Percentiles rank a stretch among this genome's conserved stretches.
These are phyloP conservation scores for Acacia confusa DNA, from an alignment of 306 rosid genomes.

Conservation along the genomic window DNA sequence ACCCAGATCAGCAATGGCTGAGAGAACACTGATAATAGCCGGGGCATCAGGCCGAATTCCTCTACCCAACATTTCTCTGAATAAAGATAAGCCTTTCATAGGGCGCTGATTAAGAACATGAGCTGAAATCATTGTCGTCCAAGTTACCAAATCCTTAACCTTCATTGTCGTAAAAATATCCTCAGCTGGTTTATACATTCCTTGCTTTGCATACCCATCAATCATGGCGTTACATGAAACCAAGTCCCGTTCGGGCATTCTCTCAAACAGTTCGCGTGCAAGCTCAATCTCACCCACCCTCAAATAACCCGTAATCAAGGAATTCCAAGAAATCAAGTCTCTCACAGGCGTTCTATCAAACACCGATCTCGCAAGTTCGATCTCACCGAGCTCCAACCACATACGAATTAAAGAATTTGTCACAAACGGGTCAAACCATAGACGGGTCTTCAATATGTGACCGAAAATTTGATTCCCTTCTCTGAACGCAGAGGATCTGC, in stretches of 20 bases:
- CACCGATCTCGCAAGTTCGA: conserved; percentile 40
- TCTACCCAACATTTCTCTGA: conserved; percentile 47
- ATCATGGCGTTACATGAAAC: conserved; percentile 57
- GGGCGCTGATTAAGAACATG: conserved; percentile 39
- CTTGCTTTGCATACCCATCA: conserved; percentile 55
- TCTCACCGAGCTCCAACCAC: conserved; percentile 42
- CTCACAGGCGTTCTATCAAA: conserved; percentile 55
- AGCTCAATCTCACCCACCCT: conserved; percentile 39
- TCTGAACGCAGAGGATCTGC: conserved; percentile 37
- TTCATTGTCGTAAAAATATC: conserved; percentile 40
- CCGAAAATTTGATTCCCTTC: conserved; percentile 54
- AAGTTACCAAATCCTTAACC: conserved; percentile 47
- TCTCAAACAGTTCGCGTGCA: conserved; percentile 38
- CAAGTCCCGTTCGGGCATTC: conserved; percentile 43
- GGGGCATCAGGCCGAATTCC: conserved; percentile 52
- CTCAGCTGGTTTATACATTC: conserved; percentile 47
- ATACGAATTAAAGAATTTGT: conserved; percentile 51
- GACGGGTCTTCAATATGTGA: conserved; percentile 41
- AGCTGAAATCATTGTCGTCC: conserved; percentile 53
- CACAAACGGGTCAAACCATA: conserved; percentile 48
- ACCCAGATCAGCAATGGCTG: conserved; percentile 62
- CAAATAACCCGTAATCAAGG: conserved; percentile 47
- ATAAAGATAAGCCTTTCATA: conserved; percentile 42
- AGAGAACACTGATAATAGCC: conserved; percentile 51
- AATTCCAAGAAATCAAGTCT: conserved; percentile 56